Base-by-base conservation (phyloP, 495 filamentous ascomycete species). In the Penicillium malachiteum region DNA sequence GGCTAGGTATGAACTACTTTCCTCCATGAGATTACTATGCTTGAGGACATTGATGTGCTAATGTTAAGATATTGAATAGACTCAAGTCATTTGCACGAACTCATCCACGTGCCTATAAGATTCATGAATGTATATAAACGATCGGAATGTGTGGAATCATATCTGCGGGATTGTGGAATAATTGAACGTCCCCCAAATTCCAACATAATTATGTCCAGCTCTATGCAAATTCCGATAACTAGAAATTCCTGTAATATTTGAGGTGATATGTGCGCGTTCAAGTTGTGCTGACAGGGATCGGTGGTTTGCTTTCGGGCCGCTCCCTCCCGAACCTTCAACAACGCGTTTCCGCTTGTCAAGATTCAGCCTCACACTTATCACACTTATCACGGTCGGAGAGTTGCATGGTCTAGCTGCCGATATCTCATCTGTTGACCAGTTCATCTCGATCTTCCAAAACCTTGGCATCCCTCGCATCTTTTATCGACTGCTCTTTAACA, bases 111-210 rank as follows among this genome's bases (percentile, higher is more conserved):
- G 16, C 12, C 42, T 21, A 30, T 13, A 35, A 34, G 30, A 21
- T 43, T 18, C 40, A 49, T 26, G 46, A 48, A 49, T 49, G 46
- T 49, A 49, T 38, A 35, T 49, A 49, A 35, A 49, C 14, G 46
- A 49, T 49, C 33, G 26, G 26, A 32, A 46, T 46, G 26, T 32
- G 11, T 8, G n/a, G n/a, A n/a, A 46, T 31, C 3, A 46, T 32
- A 14, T 6, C 43, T 31, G n/a, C 11, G 34, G 12, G 12, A 37
- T 9, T 13, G 8, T 3, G 34, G 34, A 37, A 26, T 26, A 26
- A 26, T 26, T 26, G 21, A 26, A 26, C 21, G 21, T 2, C 21
- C 21, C 21, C 21, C 21, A 26, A 26, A 26, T 26, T 26, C 21
- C 21, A 26, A 26, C 34, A 37, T 9, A 1, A 13, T 37, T 37